Conservation (phyloP, 2,329 filamentous ascomycete species). For the Aspergillus pseudotamarii region DNA sequence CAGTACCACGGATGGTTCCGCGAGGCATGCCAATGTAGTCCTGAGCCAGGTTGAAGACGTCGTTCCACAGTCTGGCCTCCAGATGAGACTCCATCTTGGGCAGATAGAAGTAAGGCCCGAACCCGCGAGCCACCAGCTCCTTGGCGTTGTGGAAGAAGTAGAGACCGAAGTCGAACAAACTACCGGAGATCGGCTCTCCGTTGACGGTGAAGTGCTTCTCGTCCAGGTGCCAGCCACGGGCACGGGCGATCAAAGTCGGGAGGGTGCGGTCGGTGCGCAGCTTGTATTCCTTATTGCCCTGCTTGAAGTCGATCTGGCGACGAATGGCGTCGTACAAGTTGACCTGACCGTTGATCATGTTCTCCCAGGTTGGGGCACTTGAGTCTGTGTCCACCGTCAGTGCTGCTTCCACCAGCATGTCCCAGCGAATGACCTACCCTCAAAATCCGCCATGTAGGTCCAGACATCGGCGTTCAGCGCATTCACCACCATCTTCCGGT, state of each 20-base stretch:
- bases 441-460: conserved; percentile 99
- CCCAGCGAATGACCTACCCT: conserved; percentile 64
- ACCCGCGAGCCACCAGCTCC: conserved; percentile 80
- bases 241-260: conserved; percentile 90
- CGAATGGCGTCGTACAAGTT: conserved; percentile 97
- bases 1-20: conserved; percentile 91
- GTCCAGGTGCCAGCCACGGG: conserved; percentile 95
- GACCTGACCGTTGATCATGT: conserved; percentile 98
- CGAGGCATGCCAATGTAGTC: conserved; percentile 88
- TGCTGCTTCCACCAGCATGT: neutral
- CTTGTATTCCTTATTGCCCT: conserved; percentile 95
- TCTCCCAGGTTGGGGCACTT: conserved; percentile 94
- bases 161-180: conserved; percentile 94
- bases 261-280: conserved; percentile 84
- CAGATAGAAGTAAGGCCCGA: conserved; percentile 95
- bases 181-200: conserved; percentile 88
- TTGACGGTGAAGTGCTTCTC: conserved; percentile 98
- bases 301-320: conserved; percentile 93
- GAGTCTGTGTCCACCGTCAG: conserved; percentile 65
- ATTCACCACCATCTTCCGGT: conserved; percentile 99
- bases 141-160: conserved; percentile 99
- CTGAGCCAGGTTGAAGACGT: conserved; percentile 93
- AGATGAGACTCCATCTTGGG: conserved; percentile 98
- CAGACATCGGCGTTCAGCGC: conserved; percentile 93
- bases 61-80: conserved; percentile 97